Evolutionary conservation across 2,329 filamentous ascomycete genomes (phyloP), one percentile per base, ranked within the genome.

Genomic region (Blastomyces parvus): DNA sequence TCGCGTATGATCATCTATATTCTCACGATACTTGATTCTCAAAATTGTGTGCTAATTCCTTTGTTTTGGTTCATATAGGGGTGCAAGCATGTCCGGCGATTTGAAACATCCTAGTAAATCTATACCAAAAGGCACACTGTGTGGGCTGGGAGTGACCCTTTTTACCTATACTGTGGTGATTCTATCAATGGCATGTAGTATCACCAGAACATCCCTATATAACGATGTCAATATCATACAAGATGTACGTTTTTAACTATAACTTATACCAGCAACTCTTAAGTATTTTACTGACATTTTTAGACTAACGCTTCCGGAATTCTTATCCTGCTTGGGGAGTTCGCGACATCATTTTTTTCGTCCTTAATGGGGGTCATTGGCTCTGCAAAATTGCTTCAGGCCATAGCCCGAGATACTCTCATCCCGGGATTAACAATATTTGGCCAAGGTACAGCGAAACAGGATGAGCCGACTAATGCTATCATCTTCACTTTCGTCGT

Each of bases 31-130:
- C 81, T 27, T 84, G 82, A 0, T 83, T 78, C 2, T 82, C 83
- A 30, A 86, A 84, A 66, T 83, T 52, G 27, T 19, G 17, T 11
- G 33, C 44, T 60, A 82, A 85, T 64, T n/a, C 72, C 17, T 19
- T 19, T 42, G 2, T 25, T 50, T 66, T 65, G 58, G n/a, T 22
- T 60, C 30, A 58, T 48, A 59, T 59, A 82, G 80, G 56, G 91
- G 91, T 22, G 91, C 91, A 7, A 93, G 89, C 68, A 95, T 96
- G 91, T 95, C 90, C 8, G 91, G 91, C 22, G 90, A 96, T 72
- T 76, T 96, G 59, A 88, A 84, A 66, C 87, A 91, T 66, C 91
- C 91, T 0, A 93, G 89, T 79, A 90, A 87, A 73, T 85, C 90
- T 0, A 96, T 96, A 61, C 91, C 91, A 0, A 87, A 85, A 66